Conservation (phyloP, 2,329 filamentous ascomycete genomes). For the Paracoccidioides lutzii region DNA sequence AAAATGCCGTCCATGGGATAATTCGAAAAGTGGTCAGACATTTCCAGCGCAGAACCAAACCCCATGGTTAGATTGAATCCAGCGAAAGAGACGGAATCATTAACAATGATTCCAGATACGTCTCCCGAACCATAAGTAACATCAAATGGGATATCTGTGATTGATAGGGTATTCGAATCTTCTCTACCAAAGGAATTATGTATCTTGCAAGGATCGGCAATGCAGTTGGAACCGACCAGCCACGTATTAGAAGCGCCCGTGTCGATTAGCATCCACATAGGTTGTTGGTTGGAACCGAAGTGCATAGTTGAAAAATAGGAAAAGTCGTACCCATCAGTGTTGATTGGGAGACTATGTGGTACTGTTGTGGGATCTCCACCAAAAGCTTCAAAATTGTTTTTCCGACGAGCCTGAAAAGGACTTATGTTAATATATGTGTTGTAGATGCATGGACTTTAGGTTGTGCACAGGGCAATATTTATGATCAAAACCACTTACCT, state of each 20-base stretch:
- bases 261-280: conserved; percentile 43
- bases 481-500: conserved; percentile 14
- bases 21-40: conserved; percentile 58
- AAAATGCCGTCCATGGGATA: conserved; percentile 85
- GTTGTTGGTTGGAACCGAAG: conserved; percentile 37
- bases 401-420: conserved; percentile 26
- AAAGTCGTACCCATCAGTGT: conserved; percentile 42
- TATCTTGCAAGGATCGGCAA: conserved; percentile 49
- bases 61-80: conserved; percentile 44
- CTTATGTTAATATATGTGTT: conserved; percentile 2
- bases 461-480: too few relatives aligned
- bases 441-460: too few relatives aligned
- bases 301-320: conserved; percentile 42
- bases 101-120: conserved; percentile 53
- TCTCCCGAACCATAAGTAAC: conserved; percentile 67
- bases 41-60: conserved; percentile 60
- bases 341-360: conserved; percentile 37
- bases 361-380: conserved; percentile 27
- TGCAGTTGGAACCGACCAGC: conserved; percentile 65
- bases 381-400: conserved; percentile 37
- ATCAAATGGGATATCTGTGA: conserved; percentile 43
- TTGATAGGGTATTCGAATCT: conserved; percentile 52
- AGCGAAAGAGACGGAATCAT: conserved; percentile 54
- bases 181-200: conserved; percentile 57
- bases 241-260: conserved; percentile 56